Percentiles rank a stretch among this genome's conserved stretches.
These are phyloP conservation scores for Boletus bicolor DNA, from an alignment of 768 basidiomycete genomes.

Conservation along the genomic window DNA sequence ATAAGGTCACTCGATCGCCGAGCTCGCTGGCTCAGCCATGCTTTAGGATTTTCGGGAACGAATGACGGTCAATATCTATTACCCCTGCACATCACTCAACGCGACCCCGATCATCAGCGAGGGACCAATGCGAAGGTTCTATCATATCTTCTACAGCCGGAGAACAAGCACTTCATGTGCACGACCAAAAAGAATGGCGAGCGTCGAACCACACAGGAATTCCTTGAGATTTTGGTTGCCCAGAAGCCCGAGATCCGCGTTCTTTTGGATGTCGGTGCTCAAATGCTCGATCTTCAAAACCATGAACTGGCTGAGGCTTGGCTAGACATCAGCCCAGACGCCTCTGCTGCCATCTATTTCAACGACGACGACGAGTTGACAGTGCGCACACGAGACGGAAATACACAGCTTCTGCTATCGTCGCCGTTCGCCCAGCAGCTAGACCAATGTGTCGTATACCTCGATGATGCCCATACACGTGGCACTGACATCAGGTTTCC, in stretches of 20 bases:
- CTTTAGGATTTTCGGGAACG: slow-evolving; percentile 37
- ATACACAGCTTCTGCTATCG: slow-evolving; percentile 25
- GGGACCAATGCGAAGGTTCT: too few relatives aligned
- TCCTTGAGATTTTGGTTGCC: slow-evolving; percentile 30
- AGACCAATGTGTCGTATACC: slow-evolving; percentile 36
- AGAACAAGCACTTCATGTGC: slow-evolving; percentile 15
- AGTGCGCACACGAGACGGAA: slow-evolving; percentile 31
- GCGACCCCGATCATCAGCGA: too few relatives aligned
- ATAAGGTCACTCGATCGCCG: neutral
- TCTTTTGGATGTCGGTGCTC: slow-evolving; percentile 56
- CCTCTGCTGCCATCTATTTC: slow-evolving; percentile 34
- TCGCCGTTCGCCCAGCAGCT: slow-evolving; percentile 35
- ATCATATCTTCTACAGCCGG: too few relatives aligned
- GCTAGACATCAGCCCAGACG: slow-evolving; percentile 28
- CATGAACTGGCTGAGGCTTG: slow-evolving; percentile 39
- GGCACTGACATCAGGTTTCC: slow-evolving; percentile 42
- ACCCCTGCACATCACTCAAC: slow-evolving; percentile 25
- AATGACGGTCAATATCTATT: slow-evolving; percentile 39
- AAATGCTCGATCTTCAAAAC: slow-evolving; percentile 51
- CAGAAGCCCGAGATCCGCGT: slow-evolving; percentile 25
- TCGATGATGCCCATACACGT: slow-evolving; percentile 40
- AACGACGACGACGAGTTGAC: neutral
- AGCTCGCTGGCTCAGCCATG: neutral
- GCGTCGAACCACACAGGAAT: slow-evolving; percentile 13
- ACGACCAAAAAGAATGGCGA: slow-evolving; percentile 7